These are phyloP conservation scores for Plasmodium relictum DNA, from an alignment of 169 alveolate species.

Conservation along the genomic window DNA sequence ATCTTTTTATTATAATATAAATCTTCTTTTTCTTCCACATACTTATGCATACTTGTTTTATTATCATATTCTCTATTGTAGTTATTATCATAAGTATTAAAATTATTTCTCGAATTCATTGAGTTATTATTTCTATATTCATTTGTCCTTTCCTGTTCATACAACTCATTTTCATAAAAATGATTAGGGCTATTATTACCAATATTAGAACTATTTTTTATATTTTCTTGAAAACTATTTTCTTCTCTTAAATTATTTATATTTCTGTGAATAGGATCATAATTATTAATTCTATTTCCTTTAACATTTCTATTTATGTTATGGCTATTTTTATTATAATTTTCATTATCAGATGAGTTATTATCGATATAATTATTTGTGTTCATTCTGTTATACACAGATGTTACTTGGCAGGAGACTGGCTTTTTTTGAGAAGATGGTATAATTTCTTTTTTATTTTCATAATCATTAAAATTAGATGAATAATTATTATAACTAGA, in stretches of 20 bases:
- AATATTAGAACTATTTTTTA: background rate
- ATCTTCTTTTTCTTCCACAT: conserved; percentile 6
- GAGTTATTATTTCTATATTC: too few species aligned
- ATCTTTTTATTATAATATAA: background rate
- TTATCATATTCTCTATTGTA: background rate
- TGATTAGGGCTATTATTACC: too few species aligned
- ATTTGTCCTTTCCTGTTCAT: too few species aligned
- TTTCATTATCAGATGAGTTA: conserved; percentile 5
- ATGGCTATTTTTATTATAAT: conserved; percentile 14
- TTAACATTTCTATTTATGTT: background rate
- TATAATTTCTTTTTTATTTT: background rate
- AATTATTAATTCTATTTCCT: background rate
- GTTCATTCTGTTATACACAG: conserved; percentile 8
- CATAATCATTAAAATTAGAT: background rate
- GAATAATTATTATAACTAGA: background rate
- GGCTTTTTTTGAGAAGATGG: background rate
- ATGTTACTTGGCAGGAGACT: background rate
- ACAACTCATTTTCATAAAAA: too few species aligned
- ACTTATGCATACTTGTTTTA: background rate
- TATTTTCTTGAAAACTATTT: conserved; percentile 1
- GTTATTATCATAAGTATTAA: background rate
- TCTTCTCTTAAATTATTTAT: background rate
- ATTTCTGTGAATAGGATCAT: background rate
- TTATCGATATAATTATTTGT: background rate
- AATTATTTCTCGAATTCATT: background rate